Conservation (phyloP, 352 stramenopile genomes). For the Phytophthora vignae region DNA sequence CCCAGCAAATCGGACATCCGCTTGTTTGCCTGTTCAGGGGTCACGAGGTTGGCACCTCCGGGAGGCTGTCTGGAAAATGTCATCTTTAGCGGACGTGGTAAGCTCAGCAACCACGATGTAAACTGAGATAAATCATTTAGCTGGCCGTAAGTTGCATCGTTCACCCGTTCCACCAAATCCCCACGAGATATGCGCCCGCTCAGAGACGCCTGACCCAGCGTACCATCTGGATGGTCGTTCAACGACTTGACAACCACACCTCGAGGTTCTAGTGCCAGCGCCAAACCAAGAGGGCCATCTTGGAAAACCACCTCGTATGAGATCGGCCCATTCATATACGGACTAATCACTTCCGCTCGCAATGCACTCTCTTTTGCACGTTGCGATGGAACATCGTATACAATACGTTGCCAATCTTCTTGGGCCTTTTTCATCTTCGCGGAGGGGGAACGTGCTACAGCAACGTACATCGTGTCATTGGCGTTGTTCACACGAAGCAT, state of each 20-base stretch:
- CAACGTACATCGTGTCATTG: conserved; percentile 41
- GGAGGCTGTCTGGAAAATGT: conserved; percentile 58
- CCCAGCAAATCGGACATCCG: conserved; percentile 35
- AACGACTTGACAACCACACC: conserved; percentile 83
- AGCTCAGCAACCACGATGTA: conserved; percentile 68
- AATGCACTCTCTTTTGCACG: conserved; percentile 38
- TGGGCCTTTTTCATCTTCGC: conserved; percentile 48
- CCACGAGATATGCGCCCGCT: conserved; percentile 65
- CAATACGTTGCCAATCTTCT: conserved; percentile 35
- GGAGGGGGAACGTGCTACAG: conserved; percentile 49
- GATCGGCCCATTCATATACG: conserved; percentile 14
- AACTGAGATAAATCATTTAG: conserved; percentile 85
- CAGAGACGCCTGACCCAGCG: conserved; percentile 74
- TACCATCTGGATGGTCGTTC: conserved; percentile 73
- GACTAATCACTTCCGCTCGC: conserved; percentile 27
- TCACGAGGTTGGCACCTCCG: neutral
- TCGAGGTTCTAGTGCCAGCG: conserved; percentile 70
- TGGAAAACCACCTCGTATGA: conserved; percentile 76
- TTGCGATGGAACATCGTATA: conserved; percentile 42
- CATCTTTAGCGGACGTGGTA: conserved; percentile 74
- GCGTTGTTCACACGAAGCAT: conserved; percentile 38
- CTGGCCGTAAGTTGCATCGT: conserved; percentile 66
- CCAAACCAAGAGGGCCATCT: conserved; percentile 76
- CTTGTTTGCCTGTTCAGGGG: conserved; percentile 21
- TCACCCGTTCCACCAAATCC: conserved; percentile 82